Evolutionary conservation across 2,329 filamentous ascomycete species (phyloP), one percentile per base, ranked within the genome.

Genomic region (Sphaerulina vaccinii): DNA sequence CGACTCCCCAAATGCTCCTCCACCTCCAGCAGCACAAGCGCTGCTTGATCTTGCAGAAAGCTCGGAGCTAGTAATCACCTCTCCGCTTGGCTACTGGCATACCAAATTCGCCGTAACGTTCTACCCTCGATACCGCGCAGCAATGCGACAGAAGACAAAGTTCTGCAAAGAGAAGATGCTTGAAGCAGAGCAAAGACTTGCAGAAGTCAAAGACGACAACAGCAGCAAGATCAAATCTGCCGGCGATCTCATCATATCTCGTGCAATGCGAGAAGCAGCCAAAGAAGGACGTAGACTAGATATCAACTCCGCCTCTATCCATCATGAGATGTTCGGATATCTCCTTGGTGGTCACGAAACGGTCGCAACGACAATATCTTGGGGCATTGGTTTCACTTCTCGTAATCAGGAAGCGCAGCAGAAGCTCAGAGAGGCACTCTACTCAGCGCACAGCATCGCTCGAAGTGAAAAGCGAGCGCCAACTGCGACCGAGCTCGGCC

Each of bases 341-440:
- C 51, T 69, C 2, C 53, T 68, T 15, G 67, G 70, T 7, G 75
- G 73, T 7, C 70, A 74, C 51, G 73, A 77, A 36, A 75, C 74
- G 0, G 76, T 71, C 1, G 65, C 69, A 9, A 71, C 68, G 7
- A 71, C 71, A 0, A 52, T 75, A 0, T 52, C 54, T 24, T 75
- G 73, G 72, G 67, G 59, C 2, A 27, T 74, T 6, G 75, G 74
- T 42, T 62, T 62, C 46, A 63, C 75, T 9, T 58, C 67, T n/a
- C 61, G 58, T 24, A 56, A 70, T 44, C 68, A 59, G 5, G 48
- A 55, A 16, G 60, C 62, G 2, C 73, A 75, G 75, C 71, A 96
- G 3, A 46, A 42, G 19, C 13, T 54, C 7, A 13, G 47, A 13
- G 3, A 47, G 13, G 37, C 22, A 11, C n/a, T 53, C 18, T 13